phyloP scores from a whole-genome alignment of 495 filamentous ascomycete genomes.

The Lasiosphaeria hispida region DNA sequence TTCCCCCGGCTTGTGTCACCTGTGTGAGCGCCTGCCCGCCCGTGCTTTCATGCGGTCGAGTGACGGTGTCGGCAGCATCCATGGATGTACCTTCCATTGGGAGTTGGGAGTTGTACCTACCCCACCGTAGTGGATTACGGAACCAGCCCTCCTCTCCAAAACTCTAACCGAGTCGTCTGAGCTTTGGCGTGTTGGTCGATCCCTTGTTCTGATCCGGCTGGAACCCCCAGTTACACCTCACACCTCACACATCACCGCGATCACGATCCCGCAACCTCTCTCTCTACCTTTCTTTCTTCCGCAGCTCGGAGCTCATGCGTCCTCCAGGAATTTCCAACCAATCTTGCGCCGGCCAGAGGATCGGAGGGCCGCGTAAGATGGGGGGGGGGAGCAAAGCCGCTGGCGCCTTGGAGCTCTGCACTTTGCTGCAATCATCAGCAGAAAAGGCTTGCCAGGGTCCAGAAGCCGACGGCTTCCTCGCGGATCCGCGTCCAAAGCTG shows the following conservation, averaged over 20 bases:
- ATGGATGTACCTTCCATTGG: background rate
- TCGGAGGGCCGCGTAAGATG: too few relatives aligned
- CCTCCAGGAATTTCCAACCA: too few relatives aligned
- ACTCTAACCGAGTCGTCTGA: constrained; percentile 25
- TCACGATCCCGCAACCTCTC: background rate
- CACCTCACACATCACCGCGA: background rate
- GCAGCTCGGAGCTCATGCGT: background rate
- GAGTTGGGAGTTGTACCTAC: background rate
- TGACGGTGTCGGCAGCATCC: too few relatives aligned
- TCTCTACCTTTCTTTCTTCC: background rate
- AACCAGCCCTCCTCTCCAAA: background rate
- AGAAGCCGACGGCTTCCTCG: background rate
- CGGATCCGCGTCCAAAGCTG: background rate
- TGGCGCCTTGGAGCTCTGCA: background rate
- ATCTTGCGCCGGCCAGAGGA: too few relatives aligned
- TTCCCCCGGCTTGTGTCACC: background rate
- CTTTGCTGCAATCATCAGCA: background rate
- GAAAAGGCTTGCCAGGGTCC: constrained; percentile 2
- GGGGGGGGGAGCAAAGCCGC: too few relatives aligned
- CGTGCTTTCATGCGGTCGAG: constrained; percentile 10
- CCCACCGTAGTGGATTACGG: background rate
- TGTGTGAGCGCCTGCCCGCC: background rate
- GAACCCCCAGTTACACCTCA: constrained; percentile 18
- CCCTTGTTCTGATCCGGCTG: constrained; percentile 13
- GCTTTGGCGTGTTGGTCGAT: constrained; percentile 20